Conservation (phyloP, 1,284 basidiomycete species). For the Singerocomus inundabilis region DNA sequence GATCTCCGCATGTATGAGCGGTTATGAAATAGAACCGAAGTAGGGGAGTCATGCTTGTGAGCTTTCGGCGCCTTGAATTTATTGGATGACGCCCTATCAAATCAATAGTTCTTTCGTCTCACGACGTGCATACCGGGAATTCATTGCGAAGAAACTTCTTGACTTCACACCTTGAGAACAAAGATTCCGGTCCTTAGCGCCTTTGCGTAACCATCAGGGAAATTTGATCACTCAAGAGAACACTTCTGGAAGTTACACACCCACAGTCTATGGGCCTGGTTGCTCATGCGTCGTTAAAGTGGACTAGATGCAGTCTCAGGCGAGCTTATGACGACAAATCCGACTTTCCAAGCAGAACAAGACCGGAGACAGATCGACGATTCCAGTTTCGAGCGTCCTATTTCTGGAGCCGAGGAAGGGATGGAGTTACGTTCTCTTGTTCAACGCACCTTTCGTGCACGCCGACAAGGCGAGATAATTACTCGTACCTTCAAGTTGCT, state of each 20-base stretch:
- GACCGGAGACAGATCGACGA: background rate
- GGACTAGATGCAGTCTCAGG: background rate
- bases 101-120: background rate
- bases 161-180: background rate
- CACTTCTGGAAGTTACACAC: conserved; percentile 2
- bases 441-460: no score
- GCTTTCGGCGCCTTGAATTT: background rate
- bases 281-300: background rate
- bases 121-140: background rate
- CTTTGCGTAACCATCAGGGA: background rate
- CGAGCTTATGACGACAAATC: background rate
- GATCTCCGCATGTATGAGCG: conserved; percentile 8
- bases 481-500: no score
- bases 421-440: no score
- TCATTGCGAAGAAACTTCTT: background rate
- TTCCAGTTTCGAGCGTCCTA: no score
- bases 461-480: no score
- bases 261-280: background rate
- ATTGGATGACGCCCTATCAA: background rate
- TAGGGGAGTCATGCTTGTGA: background rate
- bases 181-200: background rate
- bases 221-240: background rate
- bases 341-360: background rate
- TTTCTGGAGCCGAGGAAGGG: no score
- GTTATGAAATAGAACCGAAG: background rate